Base-by-base conservation (phyloP, 129 eudicot species). In the Saposhnikovia divaricata region DNA sequence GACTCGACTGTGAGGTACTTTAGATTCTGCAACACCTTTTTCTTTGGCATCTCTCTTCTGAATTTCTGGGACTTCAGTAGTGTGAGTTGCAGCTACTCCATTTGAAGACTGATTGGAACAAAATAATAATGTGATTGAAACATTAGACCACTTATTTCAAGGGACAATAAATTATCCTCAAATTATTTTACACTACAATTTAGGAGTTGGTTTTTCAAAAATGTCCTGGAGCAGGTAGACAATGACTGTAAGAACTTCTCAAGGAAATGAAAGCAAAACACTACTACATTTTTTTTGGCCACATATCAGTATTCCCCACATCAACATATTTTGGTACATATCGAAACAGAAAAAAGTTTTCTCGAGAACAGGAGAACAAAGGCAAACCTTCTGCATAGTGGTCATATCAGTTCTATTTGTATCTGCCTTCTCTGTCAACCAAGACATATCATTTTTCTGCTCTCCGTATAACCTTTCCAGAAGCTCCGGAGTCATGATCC, bases 401-500 rank as follows among this genome's bases (percentile, higher is more conserved):
- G 77, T 75, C 50, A 38, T 42, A 80, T 71, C 83, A 82, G 12
- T 80, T 80, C 55, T 69, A 66, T 85, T 68, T 57, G 66, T 78
- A 87, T 72, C 76, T 72, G 45, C 55, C 13, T 76, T 84, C 47
- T 47, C 82, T 79, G 75, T 65, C 73, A 51, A 79, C 23, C 83
- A 77, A 59, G 85, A 78, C 50, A 42, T 57, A 51, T 28, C 81
- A 73, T 31, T 76, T 48, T 83, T 70, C 80, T 83, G 84, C 23
- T 78, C 86, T 68, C 39, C 57, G 71, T 81, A 89, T 66, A 94
- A 75, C 85, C 71, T 86, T 82, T 87, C 89, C 14, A 91, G 92
- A 83, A 91, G 97, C 66, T 90, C 97, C 10, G 88, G 48, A 47
- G 97, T 94, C 97, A 94, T 90, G 73, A 94, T 88, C 44, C 98